Base-by-base conservation (phyloP, 108 stramenopile genomes). In the Conticribra weissflogii region DNA sequence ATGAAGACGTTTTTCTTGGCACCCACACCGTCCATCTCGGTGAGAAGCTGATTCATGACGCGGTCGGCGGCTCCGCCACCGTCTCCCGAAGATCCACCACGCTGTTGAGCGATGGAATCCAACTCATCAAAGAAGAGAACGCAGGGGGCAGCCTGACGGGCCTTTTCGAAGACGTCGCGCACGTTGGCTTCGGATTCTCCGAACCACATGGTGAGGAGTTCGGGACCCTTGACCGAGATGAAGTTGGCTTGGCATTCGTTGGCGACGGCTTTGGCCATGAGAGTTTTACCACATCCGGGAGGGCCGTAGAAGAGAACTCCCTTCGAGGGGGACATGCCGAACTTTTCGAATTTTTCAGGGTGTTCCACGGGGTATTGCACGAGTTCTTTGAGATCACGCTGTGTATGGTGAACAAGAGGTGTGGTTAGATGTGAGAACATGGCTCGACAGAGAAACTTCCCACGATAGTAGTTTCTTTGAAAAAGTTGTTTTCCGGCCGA, bases 161-260 rank as follows among this genome's bases (percentile, higher is more conserved):
- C 99, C 91, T 99, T 99, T 74, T 98, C 98, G 76, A 99, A 99
- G n/a, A 98, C 96, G 77, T 99, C 98, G 71, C 99, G 96, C 44
- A 99, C 98, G 82, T 99, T 99, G 33, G 97, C 96, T 83, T 99
- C 99, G 48, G 94, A 96, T 85, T 99, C 99, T 72, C 99, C 99
- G 72, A 99, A 99, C 99, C 99, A 99, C 99, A 99, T 99, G 81
- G 99, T 99, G 73, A 99, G 91, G 25, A 99, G 92, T 86, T 99
- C 99, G 32, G 99, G 99, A 59, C 99, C 98, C 92, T 99, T 98
- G 62, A 97, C 95, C 30, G 95, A 96, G 71, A 98, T 97, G 75
- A 98, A 99, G 78, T 99, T 98, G 50, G 97, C 97, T 72, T 97
- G 96, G 79, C 99, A 99, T 76, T 99, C 99, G 82, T 99, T 99